phyloP scores from a whole-genome alignment of 257 asterid species.

The Solanum ahanhuiri region DNA sequence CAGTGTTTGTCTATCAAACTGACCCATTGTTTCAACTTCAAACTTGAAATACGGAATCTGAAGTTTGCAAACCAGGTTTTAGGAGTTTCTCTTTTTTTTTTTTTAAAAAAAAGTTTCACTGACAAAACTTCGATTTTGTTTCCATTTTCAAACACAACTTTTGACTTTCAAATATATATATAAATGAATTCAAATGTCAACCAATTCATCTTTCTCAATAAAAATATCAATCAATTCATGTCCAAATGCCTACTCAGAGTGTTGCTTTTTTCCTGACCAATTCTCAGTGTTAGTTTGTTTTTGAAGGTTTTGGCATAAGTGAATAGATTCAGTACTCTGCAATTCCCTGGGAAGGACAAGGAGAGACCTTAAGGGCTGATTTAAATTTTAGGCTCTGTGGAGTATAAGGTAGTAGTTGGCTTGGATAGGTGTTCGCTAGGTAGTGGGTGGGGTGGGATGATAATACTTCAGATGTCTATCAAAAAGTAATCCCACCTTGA shows the following conservation, averaged over 20 bases:
- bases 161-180: background rate
- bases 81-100: background rate
- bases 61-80: background rate
- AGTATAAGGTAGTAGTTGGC: background rate
- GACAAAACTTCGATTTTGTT: background rate
- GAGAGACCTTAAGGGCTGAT: background rate
- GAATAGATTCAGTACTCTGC: background rate
- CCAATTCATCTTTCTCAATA: background rate
- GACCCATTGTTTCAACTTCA: background rate
- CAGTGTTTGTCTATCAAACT: background rate
- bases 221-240: background rate
- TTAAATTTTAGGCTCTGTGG: background rate
- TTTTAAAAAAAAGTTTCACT: background rate
- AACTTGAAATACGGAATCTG: background rate
- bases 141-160: background rate
- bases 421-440: background rate
- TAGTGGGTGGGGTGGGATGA: background rate
- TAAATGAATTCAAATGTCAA: background rate
- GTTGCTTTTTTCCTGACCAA: background rate
- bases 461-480: background rate
- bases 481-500: background rate
- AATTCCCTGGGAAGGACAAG: background rate
- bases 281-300: background rate
- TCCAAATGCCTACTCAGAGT: background rate
- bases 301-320: background rate